Evolutionary conservation across 257 asterid genomes (phyloP), one percentile per base, ranked within the genome.

Genomic region (Fraxinus anomala): DNA sequence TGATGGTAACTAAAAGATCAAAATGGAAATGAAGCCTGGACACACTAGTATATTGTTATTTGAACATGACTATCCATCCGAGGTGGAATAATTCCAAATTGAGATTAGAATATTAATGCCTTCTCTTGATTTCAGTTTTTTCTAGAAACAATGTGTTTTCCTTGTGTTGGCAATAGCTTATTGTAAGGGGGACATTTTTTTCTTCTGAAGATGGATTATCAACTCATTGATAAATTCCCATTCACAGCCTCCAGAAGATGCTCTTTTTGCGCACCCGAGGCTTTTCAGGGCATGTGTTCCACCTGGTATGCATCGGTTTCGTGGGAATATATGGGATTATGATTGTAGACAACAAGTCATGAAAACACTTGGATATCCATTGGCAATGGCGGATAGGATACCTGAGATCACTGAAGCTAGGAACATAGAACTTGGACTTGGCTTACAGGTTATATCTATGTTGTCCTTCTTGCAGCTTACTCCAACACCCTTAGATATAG

Each of bases 281-380:
- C 91, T 96, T 79, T 96, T 93, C 80, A 86, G 99, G 84, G 99
- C 99, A 47, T 96, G 99, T 71, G 99, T 93, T 79, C 99, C 99
- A 79, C 99, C 99, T 72, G 99, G 99, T 23, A 93, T 96, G 97
- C 99, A 96, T 88, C 85, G 98, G 26, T 96, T 96, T 78, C 94
- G 97, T 77, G 98, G 98, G 76, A 96, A 92, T 78, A 89, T 96
- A 79, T 96, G 98, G 99, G 96, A 93, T 80, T 93, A 89, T 78
- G 97, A 91, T 30, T 68, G 96, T 81, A 85, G 89, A 51, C 96
- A 97, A 73, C 90, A 91, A 75, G 98, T 92, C 78, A 92, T 96
- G 97, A 83, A 51, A 82, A 82, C 89, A 44, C 91, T 96, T 16
- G 96, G 98, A 37, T 93, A 93, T 86, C 99, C 99, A 37, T 83